These are phyloP conservation scores for Ceriops tagal DNA, from an alignment of 345 rosid genomes.

Conservation along the genomic window DNA sequence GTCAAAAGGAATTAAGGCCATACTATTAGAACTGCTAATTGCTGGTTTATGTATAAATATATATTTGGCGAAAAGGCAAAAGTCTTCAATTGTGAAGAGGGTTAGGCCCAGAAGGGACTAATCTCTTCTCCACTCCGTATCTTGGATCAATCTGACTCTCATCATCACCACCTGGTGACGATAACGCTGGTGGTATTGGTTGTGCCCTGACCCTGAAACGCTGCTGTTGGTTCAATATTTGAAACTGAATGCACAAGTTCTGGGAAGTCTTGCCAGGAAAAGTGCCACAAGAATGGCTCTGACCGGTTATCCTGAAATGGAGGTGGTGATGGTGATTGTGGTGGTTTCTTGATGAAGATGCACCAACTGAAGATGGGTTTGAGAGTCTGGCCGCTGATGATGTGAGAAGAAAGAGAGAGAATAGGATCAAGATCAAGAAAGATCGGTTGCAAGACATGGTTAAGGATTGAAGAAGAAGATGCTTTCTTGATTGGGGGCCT, in stretches of 20 bases:
- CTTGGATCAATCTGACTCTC: conserved; percentile 45
- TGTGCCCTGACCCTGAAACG: conserved; percentile 5
- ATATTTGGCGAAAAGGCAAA: neutral
- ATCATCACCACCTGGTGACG: conserved; percentile 7
- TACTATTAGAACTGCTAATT: no score
- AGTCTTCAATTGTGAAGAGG: conserved; percentile 59
- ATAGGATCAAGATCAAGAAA: conserved; percentile 3
- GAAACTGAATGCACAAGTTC: conserved; percentile 34
- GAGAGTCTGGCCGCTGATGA: neutral
- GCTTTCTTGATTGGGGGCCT: conserved; percentile 9
- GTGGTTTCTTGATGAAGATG: conserved; percentile 7
- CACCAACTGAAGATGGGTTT: neutral
- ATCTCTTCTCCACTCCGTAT: conserved; percentile 60
- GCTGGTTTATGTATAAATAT: no score
- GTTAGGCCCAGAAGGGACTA: conserved; percentile 70
- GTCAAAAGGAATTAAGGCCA: no score
- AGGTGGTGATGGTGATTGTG: neutral
- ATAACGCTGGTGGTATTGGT: neutral
- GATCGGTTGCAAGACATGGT: neutral
- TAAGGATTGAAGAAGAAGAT: neutral
- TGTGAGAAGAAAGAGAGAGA: conserved; percentile 1
- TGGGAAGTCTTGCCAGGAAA: conserved; percentile 18
- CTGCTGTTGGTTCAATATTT: conserved; percentile 23
- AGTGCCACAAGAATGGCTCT: conserved; percentile 28
- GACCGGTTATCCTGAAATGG: neutral